phyloP scores from a whole-genome alignment of 495 filamentous ascomycete genomes.

The Neurospora tetrasperma region DNA sequence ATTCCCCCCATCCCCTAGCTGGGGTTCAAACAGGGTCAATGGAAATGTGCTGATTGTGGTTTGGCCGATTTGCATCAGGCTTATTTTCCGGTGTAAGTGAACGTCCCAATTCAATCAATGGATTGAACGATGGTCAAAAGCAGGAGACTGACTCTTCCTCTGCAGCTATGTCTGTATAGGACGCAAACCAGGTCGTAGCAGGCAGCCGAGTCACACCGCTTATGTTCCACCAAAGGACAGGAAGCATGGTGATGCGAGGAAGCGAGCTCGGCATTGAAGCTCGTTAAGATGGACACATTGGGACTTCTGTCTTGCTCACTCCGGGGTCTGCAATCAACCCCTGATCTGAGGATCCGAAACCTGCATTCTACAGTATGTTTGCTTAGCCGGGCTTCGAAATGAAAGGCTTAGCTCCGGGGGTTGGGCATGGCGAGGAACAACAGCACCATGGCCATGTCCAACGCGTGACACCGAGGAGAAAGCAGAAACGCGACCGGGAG shows the following conservation, averaged over 20 bases:
- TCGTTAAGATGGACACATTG: neutral
- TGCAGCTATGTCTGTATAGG: constrained; percentile 47
- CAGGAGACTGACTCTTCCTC: constrained; percentile 7
- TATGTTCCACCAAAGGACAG: constrained; percentile 14
- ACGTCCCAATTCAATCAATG: neutral
- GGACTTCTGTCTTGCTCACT: neutral
- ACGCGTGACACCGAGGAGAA: neutral
- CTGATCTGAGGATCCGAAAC: neutral
- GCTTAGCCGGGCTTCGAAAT: neutral
- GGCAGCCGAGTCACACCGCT: constrained; percentile 12
- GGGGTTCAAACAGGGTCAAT: neutral
- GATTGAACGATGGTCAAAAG: neutral
- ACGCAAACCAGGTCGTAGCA: constrained; percentile 33
- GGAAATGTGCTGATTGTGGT: neutral
- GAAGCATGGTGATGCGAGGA: constrained; percentile 19
- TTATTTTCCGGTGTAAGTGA: constrained; percentile 67
- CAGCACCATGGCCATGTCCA: neutral
- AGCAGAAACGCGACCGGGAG: neutral
- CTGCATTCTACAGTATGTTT: neutral
- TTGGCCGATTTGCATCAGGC: constrained; percentile 29
- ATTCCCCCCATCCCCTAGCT: constrained; percentile 8
- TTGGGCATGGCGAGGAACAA: neutral
- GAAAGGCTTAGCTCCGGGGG: neutral
- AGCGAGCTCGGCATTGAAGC: constrained; percentile 14
- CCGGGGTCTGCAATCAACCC: neutral